Evolutionary conservation across 2,329 filamentous ascomycete genomes (phyloP).

Genomic region (Aspergillus sp.): DNA sequence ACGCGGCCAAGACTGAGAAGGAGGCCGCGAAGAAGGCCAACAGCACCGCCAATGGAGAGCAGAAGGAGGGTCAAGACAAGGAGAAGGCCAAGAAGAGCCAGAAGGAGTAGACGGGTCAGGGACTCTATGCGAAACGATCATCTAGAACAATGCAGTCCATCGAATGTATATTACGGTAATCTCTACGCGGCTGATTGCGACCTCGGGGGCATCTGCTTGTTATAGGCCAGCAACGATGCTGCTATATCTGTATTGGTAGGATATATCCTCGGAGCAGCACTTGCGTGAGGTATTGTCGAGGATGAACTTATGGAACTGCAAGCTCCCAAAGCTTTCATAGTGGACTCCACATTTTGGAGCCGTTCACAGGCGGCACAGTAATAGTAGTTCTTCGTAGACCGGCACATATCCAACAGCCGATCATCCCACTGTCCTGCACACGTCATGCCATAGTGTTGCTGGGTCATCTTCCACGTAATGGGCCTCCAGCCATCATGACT

Average conservation of each 20-base stretch:
- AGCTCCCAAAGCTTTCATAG: background rate
- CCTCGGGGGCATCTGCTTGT: background rate
- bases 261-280: background rate
- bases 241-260: background rate
- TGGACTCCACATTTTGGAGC: background rate
- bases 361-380: background rate
- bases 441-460: background rate
- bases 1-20: slow-evolving; percentile 68
- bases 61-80: slow-evolving; percentile 58
- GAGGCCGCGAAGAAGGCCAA: slow-evolving; percentile 56
- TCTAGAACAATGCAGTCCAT: slow-evolving; percentile 27
- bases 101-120: slow-evolving; percentile 15
- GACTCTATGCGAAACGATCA: slow-evolving; percentile 31
- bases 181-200: background rate
- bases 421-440: background rate
- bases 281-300: background rate
- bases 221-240: background rate
- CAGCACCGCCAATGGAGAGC: slow-evolving; percentile 54
- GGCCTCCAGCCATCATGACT: background rate
- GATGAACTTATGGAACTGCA: background rate
- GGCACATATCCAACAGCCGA: no score
- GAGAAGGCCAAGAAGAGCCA: slow-evolving; percentile 58
- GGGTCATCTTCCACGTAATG: background rate
- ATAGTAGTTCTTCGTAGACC: no score
- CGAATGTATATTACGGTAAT: slow-evolving; percentile 30